These are phyloP conservation scores for Glebionis coronaria DNA, from an alignment of 129 eudicot species.

Conservation along the genomic window DNA sequence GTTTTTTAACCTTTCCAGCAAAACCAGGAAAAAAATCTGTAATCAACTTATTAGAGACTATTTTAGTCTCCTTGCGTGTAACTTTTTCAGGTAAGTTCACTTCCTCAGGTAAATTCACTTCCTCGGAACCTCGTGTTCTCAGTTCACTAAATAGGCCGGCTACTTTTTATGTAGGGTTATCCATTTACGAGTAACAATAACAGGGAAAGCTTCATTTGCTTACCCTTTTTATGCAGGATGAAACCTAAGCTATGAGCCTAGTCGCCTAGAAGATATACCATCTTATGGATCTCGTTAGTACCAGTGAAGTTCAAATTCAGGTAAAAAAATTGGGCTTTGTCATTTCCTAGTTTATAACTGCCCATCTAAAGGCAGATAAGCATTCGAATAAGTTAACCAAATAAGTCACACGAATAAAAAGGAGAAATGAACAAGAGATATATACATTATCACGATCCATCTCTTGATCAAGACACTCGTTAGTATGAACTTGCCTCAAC, in stretches of 20 bases:
- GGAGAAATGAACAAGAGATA: background rate
- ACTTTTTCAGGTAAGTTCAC: constrained; percentile 28
- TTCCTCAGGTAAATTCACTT: background rate
- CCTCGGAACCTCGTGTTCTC: constrained; percentile 26
- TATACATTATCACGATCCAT: constrained; percentile 34
- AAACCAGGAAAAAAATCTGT: constrained; percentile 76
- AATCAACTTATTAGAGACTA: constrained; percentile 53
- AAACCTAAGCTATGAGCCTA: background rate
- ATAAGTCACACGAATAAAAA: background rate
- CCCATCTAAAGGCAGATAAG: background rate
- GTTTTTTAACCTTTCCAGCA: constrained; percentile 35
- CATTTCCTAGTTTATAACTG: constrained; percentile 1
- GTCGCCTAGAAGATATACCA: background rate
- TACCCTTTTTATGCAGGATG: background rate
- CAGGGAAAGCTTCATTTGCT: too few relatives aligned
- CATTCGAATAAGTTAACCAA: background rate
- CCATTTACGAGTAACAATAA: background rate
- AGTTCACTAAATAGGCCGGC: constrained; percentile 61
- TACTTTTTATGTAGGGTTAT: constrained; percentile 44
- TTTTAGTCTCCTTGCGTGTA: constrained; percentile 37
- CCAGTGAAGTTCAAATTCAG: background rate
- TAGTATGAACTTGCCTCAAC: constrained; percentile 61
- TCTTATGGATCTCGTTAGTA: too few relatives aligned
- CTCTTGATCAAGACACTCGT: constrained; percentile 74
- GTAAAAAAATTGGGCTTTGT: background rate